Percentiles rank a stretch among this genome's conserved stretches.
Evolutionary conservation across 352 stramenopile species (phyloP).

Genomic region (Globisporangium sylvaticum): DNA sequence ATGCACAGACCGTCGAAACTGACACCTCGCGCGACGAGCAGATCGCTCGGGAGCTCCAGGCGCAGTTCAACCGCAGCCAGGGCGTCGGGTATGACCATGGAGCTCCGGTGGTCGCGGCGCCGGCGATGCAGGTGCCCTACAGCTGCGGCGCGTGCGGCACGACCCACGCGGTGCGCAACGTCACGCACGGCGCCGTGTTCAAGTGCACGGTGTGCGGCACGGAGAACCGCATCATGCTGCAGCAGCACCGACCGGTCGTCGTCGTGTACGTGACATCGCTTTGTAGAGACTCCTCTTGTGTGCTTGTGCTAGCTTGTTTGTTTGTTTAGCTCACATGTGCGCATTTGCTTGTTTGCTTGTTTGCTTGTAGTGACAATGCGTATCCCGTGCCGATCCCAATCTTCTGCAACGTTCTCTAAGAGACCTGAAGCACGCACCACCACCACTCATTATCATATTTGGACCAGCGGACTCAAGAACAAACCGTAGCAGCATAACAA

Average conservation of each 20-base stretch:
- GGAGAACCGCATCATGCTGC: slow-evolving; percentile 61
- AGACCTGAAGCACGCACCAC: not conserved
- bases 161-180: slow-evolving; percentile 61
- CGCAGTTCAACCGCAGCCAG: slow-evolving; percentile 38
- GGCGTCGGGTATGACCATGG: slow-evolving; percentile 1
- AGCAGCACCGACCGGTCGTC: slow-evolving; percentile 32
- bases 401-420: slow-evolving; percentile 44
- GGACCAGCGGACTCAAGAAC: not conserved
- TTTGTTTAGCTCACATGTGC: not conserved
- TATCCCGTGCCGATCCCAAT: slow-evolving; percentile 61
- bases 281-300: not conserved
- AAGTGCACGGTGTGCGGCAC: slow-evolving; percentile 50
- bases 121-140: slow-evolving; percentile 41
- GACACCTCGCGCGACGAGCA: slow-evolving; percentile 46
- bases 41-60: slow-evolving; percentile 51
- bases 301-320: not conserved
- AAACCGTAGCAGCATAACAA: not conserved
- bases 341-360: not conserved
- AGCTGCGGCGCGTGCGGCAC: slow-evolving; percentile 64
- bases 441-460: not conserved
- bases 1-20: too few relatives aligned
- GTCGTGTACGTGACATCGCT: slow-evolving; percentile 38
- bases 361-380: slow-evolving; percentile 19
- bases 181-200: slow-evolving; percentile 48
- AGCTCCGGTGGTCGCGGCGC: slow-evolving; percentile 29